Evolutionary conservation across 805 yeast genomes (phyloP), one percentile per base, ranked within the genome.

Genomic region (Candida ponderosae): DNA sequence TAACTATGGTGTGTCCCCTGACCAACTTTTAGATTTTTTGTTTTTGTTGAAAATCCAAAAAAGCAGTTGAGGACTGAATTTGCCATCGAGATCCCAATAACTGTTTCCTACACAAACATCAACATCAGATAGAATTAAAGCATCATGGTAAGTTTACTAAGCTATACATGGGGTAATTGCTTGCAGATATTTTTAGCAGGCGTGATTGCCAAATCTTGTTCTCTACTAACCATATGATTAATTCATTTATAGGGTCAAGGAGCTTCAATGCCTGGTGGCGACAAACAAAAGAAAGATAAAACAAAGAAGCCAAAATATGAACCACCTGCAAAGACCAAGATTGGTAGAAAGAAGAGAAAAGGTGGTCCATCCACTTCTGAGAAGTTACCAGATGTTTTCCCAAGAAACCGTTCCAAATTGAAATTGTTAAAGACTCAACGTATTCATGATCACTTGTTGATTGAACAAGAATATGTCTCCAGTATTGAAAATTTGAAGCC

Each of bases 401-500:
- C 98, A 36, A 84, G 79, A 51, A 93, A 96, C 24, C 80, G 98
- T 57, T 93, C 97, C 57, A 87, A 87, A 60, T 71, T 93, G 57
- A 89, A 88, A 60, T 65, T 93, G 47, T 72, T 93, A 49, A 86
- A 90, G 63, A 78, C 90, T 72, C 97, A 93, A 59, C 78, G 98
- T 62, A 89, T 93, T 57, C 94, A 93, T 63, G 98, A 93, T 61
- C 97, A 93, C 60, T 68, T 93, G 53, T 70, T 93, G 47, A 70
- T 93, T 52, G 98, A 93, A 63, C 97, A 93, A 60, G 96, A 90
- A 59, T 93, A 84, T 62, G 96, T 93, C 29, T 79, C 90, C 43
- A 90, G 89, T 56, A 94, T 90, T 61, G 98, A 93, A 62, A 81
- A 85, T 14, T 70, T 93, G 63, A 93, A 89, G 56, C 97, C 97